Evolutionary conservation across 805 yeast genomes (phyloP).

Genomic region (Yarrowia phangngaensis): DNA sequence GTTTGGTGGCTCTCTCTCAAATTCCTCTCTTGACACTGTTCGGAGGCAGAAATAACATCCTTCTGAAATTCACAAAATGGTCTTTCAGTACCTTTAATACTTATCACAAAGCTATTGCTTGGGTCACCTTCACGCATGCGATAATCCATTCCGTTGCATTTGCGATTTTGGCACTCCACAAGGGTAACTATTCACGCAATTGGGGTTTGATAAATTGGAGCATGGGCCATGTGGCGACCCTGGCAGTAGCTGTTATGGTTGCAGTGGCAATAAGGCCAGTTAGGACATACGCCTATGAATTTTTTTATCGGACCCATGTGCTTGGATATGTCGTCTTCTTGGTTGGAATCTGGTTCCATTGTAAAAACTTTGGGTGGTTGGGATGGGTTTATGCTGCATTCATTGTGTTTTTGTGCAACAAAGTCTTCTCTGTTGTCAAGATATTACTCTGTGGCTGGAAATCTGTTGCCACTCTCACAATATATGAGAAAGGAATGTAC

Average conservation of each 20-base stretch:
- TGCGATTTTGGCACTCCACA: constrained; percentile 12
- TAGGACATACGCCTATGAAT: constrained; percentile 1
- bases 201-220: constrained; percentile 24
- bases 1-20: constrained; percentile 21
- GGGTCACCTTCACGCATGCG: constrained; percentile 17
- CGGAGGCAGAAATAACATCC: constrained; percentile 14
- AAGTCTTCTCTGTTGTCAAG: constrained; percentile 11
- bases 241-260: constrained; percentile 4
- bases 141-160: constrained; percentile 13
- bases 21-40: constrained; percentile 4
- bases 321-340: constrained; percentile 43
- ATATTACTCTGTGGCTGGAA: constrained; percentile 21
- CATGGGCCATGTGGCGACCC: constrained; percentile 17
- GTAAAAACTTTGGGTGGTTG: constrained; percentile 50
- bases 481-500: constrained; percentile 19
- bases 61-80: constrained; percentile 15
- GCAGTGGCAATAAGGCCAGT: constrained; percentile 8
- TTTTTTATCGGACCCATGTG: constrained; percentile 19
- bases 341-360: constrained; percentile 55
- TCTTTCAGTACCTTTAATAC: constrained; percentile 15
- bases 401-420: constrained; percentile 14
- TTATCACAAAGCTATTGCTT: constrained; percentile 21
- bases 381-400: constrained; percentile 45
- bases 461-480: constrained; percentile 4
- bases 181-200: constrained; percentile 10